These are phyloP conservation scores for Trametes sanguinea DNA, from an alignment of 768 basidiomycete species.

Conservation along the genomic window DNA sequence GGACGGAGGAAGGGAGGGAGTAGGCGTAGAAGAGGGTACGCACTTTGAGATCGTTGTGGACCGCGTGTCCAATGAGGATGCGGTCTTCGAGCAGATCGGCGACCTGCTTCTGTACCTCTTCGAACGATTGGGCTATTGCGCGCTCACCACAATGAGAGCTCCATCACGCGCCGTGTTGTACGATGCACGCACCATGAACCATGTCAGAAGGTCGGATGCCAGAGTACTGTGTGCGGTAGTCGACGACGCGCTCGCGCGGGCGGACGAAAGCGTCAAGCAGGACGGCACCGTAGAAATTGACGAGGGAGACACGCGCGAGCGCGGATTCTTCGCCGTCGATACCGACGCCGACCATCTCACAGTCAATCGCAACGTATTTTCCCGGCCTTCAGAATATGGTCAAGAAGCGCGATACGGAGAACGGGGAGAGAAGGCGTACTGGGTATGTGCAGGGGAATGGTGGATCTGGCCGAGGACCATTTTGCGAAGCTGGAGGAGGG, in stretches of 20 bases:
- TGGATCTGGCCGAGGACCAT: slow-evolving; percentile 55
- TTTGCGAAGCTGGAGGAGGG: slow-evolving; percentile 44
- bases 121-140: slow-evolving; percentile 68
- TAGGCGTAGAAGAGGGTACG: not conserved
- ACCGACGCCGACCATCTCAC: slow-evolving; percentile 98
- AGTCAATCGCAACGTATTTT: slow-evolving; percentile 84
- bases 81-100: slow-evolving; percentile 75
- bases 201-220: slow-evolving; percentile 81
- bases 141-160: not conserved
- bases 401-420: too few species aligned
- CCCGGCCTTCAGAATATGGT: too few species aligned
- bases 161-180: not conserved
- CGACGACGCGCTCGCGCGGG: slow-evolving; percentile 85
- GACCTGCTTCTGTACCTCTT: slow-evolving; percentile 76
- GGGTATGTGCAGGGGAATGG: slow-evolving; percentile 42
- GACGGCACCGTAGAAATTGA: slow-evolving; percentile 84
- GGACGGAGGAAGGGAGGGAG: slow-evolving; percentile 21
- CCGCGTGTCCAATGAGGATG: slow-evolving; percentile 87
- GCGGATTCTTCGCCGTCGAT: slow-evolving; percentile 79
- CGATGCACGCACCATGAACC: slow-evolving; percentile 51
- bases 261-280: slow-evolving; percentile 84
- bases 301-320: slow-evolving; percentile 85
- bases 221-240: slow-evolving; percentile 90
- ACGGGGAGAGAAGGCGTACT: slow-evolving; percentile 51
- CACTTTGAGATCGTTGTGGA: slow-evolving; percentile 89